phyloP scores from a whole-genome alignment of 306 rosid genomes.

The Macrotyloma uniflorum region DNA sequence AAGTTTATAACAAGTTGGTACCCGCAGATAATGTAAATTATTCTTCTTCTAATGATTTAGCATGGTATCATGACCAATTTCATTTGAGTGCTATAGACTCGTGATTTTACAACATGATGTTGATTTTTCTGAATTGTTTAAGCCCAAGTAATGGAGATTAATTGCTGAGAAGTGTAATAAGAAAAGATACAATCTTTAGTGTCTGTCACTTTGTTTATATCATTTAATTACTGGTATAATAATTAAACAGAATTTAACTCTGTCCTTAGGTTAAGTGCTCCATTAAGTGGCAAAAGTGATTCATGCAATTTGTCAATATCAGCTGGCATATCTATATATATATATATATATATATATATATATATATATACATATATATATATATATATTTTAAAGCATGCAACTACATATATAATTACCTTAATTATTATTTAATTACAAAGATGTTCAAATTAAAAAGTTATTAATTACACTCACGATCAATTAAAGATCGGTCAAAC shows the following conservation, averaged over 20 bases:
- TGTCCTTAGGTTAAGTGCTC: slow-evolving; percentile 45
- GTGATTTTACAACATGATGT: slow-evolving; percentile 40
- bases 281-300: slow-evolving; percentile 34
- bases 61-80: slow-evolving; percentile 41
- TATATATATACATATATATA: too few relatives aligned
- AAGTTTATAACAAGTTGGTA: slow-evolving; percentile 49
- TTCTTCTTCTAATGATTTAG: slow-evolving; percentile 42
- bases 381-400: slow-evolving; percentile 17
- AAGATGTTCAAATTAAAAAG: neutral
- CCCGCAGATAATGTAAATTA: slow-evolving; percentile 50
- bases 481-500: slow-evolving; percentile 11
- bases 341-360: too few relatives aligned
- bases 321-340: slow-evolving; percentile 15
- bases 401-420: slow-evolving; percentile 15
- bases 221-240: slow-evolving; percentile 22
- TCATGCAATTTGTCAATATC: slow-evolving; percentile 42
- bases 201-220: slow-evolving; percentile 34
- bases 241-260: slow-evolving; percentile 22
- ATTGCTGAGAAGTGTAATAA: slow-evolving; percentile 45
- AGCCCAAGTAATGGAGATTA: slow-evolving; percentile 45
- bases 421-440: neutral
- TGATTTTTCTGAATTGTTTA: slow-evolving; percentile 31
- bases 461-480: neutral
- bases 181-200: slow-evolving; percentile 40
- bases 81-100: slow-evolving; percentile 47